phyloP scores from a whole-genome alignment of 2,329 filamentous ascomycete genomes.

The Gnomoniopsis sp. region DNA sequence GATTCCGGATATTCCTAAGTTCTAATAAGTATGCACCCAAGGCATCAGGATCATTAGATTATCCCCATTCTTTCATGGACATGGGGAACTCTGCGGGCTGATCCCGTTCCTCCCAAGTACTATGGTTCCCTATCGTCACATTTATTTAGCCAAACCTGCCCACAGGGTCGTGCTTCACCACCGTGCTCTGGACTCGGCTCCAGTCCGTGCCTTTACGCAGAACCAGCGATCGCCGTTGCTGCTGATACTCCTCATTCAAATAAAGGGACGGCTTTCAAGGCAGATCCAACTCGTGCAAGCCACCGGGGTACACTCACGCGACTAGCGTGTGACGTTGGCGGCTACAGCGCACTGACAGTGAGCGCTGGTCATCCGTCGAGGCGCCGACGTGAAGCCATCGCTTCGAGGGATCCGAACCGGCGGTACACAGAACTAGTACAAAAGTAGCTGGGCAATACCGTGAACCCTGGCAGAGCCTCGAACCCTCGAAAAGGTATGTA shows the following conservation, averaged over 20 bases:
- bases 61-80: background rate
- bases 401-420: background rate
- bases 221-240: background rate
- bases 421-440: background rate
- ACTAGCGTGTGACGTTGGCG: conserved; percentile 7
- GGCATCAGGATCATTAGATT: background rate
- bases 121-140: background rate
- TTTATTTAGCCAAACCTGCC: background rate
- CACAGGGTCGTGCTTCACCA: background rate
- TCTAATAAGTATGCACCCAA: background rate
- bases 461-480: background rate
- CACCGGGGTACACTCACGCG: background rate
- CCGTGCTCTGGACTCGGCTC: background rate
- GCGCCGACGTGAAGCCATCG: conserved; percentile 11
- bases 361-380: background rate
- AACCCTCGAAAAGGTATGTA: background rate
- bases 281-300: no score
- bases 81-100: background rate
- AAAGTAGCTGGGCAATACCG: background rate
- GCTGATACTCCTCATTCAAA: background rate
- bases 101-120: background rate
- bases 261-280: background rate
- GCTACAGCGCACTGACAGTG: conserved; percentile 1
- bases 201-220: background rate
- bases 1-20: background rate